These are phyloP conservation scores for Galium porrigens DNA, from an alignment of 305 asterid species.

Conservation along the genomic window DNA sequence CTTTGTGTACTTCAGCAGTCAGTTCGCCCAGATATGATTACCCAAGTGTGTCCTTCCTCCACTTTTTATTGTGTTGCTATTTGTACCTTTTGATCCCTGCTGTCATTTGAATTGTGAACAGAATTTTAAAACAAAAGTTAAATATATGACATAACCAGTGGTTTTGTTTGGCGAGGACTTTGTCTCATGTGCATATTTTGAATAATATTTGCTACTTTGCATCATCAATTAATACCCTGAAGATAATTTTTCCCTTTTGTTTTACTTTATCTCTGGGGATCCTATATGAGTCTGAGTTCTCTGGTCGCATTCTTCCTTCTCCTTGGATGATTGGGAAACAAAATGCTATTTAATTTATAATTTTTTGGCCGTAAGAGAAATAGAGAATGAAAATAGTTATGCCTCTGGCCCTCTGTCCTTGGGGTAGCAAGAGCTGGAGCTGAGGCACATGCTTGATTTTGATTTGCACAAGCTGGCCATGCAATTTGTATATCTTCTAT, in stretches of 20 bases:
- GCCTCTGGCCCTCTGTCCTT: not conserved
- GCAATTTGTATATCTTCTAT: not conserved
- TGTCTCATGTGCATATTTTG: not conserved
- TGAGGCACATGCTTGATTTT: not conserved
- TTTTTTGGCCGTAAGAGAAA: not conserved
- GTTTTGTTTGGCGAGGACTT: not conserved
- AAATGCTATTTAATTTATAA: not conserved
- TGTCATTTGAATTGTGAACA: not conserved
- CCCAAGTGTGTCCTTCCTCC: slow-evolving; percentile 40
- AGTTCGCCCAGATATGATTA: slow-evolving; percentile 83
- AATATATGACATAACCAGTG: not conserved
- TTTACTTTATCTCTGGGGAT: not conserved
- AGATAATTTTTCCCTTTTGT: not conserved
- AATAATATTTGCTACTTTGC: not conserved
- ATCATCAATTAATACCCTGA: not conserved
- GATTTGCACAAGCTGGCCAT: not conserved
- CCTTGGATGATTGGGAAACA: not conserved
- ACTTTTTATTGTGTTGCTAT: not conserved
- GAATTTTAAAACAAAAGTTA: not conserved
- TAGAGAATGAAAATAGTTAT: not conserved
- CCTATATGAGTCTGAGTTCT: not conserved
- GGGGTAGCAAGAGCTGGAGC: not conserved
- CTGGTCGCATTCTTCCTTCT: not conserved
- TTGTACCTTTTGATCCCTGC: slow-evolving; percentile 10
- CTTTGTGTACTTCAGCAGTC: slow-evolving; percentile 84